Conservation (phyloP, 768 basidiomycete genomes). For the Lentinula sp. region DNA sequence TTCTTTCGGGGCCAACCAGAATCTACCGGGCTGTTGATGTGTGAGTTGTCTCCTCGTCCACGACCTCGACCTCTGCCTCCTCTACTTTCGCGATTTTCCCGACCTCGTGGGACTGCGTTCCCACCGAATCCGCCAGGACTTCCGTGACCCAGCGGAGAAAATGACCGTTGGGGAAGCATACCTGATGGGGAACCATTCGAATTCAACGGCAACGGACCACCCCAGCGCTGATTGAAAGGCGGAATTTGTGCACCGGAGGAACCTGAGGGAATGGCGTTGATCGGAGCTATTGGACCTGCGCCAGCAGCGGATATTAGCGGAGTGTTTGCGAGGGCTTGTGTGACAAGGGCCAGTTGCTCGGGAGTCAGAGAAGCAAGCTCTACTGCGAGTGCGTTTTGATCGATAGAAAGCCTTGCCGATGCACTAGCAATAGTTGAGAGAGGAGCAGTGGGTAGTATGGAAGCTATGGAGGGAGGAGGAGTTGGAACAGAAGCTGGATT, state of each 20-base stretch:
- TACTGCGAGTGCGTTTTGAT: constrained; percentile 52
- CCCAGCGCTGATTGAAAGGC: background rate
- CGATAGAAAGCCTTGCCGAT: constrained; percentile 26
- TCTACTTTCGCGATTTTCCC: constrained; percentile 27
- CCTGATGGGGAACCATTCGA: constrained; percentile 7
- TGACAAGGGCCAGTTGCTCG: constrained; percentile 67
- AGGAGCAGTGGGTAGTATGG: constrained; percentile 10
- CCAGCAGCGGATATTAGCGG: constrained; percentile 18
- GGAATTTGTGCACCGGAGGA: constrained; percentile 11
- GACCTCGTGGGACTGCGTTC: constrained; percentile 18
- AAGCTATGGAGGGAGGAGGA: constrained; percentile 8
- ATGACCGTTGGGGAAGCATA: constrained; percentile 21
- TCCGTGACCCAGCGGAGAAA: constrained; percentile 22
- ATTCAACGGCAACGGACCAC: constrained; percentile 15
- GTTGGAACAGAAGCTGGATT: constrained; percentile 8
- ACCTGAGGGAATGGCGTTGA: background rate
- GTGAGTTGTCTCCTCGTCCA: constrained; percentile 17
- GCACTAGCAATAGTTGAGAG: constrained; percentile 14
- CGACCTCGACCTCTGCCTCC: constrained; percentile 18
- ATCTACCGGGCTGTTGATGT: constrained; percentile 37
- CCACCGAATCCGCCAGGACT: constrained; percentile 14
- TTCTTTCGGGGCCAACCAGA: constrained; percentile 51
- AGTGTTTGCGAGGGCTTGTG: constrained; percentile 46
- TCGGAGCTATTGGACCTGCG: constrained; percentile 1
- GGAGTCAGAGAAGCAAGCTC: constrained; percentile 72